A percentile compares a stretch with the other conserved stretches of the same genome.
phyloP scores from a whole-genome alignment of 192 early-diverging fungal genomes.

The Coemansia biformis region DNA sequence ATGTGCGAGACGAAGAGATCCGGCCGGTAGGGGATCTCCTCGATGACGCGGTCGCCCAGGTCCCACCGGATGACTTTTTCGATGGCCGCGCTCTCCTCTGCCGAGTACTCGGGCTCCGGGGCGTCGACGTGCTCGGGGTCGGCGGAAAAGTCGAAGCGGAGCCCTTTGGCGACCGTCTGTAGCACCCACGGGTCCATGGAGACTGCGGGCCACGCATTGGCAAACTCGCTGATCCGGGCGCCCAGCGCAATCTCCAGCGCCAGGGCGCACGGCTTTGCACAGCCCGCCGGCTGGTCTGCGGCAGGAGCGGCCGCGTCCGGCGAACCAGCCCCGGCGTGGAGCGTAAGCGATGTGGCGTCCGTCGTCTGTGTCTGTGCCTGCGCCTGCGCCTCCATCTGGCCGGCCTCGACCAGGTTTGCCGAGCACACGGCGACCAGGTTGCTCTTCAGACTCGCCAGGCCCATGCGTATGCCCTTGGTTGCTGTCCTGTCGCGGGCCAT shows the following conservation, averaged over 20 bases:
- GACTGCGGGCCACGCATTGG: conserved; percentile 19
- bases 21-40: conserved; percentile 26
- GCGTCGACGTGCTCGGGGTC: conserved; percentile 12
- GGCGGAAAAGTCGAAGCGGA: conserved; percentile 34
- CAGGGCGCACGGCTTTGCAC: no score
- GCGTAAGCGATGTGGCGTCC: no score
- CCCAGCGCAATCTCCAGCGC: conserved; percentile 43
- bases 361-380: no score
- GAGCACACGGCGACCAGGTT: conserved; percentile 34
- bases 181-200: conserved; percentile 31
- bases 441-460: conserved; percentile 11
- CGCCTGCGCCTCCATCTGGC: conserved; percentile 37
- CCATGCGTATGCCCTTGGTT: conserved; percentile 3
- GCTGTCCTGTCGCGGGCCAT: conserved; percentile 14
- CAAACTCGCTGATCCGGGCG: conserved; percentile 28
- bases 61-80: conserved; percentile 48
- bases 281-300: no score
- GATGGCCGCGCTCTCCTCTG: conserved; percentile 40
- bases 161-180: conserved; percentile 22
- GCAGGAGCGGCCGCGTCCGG: no score
- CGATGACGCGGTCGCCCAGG: conserved; percentile 46
- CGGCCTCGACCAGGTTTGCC: conserved; percentile 35
- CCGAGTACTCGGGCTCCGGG: conserved; percentile 28
- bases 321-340: no score
- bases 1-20: conserved; percentile 45